A percentile compares a stretch with the other conserved stretches of the same genome.
These are phyloP conservation scores for Phytophthora litchii DNA, from an alignment of 352 stramenopile genomes.

Conservation along the genomic window DNA sequence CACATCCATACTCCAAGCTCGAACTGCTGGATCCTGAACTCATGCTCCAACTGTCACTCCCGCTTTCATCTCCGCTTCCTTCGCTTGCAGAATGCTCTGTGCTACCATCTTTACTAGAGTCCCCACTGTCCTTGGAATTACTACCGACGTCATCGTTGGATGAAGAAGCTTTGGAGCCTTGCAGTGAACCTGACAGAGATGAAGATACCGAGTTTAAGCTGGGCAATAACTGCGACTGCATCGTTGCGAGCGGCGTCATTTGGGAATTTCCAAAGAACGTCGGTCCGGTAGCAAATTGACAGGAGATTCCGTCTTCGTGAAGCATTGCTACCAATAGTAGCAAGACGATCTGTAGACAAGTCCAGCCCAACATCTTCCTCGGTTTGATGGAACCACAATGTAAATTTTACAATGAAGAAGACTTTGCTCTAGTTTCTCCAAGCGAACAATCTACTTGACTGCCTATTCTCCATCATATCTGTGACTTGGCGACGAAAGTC, in stretches of 20 bases:
- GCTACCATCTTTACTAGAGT: slow-evolving; percentile 2
- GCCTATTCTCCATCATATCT: slow-evolving; percentile 21
- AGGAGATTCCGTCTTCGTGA: not conserved
- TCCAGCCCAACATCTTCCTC: not conserved
- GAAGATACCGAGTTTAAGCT: slow-evolving; percentile 13
- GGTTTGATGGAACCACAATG: not conserved
- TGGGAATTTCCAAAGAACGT: slow-evolving; percentile 17
- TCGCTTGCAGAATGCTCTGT: slow-evolving; percentile 11
- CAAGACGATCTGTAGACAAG: slow-evolving; percentile 2
- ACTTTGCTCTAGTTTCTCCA: slow-evolving; percentile 2
- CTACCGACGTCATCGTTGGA: slow-evolving; percentile 4
- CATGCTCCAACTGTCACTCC: slow-evolving; percentile 26
- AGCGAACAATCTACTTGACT: not conserved
- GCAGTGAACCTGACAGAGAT: slow-evolving; percentile 16
- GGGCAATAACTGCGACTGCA: slow-evolving; percentile 2
- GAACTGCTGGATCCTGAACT: slow-evolving; percentile 33
- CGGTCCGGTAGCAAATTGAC: slow-evolving; percentile 13
- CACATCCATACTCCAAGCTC: slow-evolving; percentile 48
- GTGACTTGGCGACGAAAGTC: not conserved
- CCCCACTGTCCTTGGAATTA: not conserved
- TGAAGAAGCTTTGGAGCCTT: slow-evolving; percentile 20
- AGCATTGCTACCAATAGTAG: slow-evolving; percentile 16
- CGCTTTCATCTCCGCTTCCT: slow-evolving; percentile 24
- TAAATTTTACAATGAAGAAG: slow-evolving; percentile 15
- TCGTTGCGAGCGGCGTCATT: not conserved